Evolutionary conservation across 108 stramenopile species (phyloP).

Genomic region (Schizochytrium sp.): DNA sequence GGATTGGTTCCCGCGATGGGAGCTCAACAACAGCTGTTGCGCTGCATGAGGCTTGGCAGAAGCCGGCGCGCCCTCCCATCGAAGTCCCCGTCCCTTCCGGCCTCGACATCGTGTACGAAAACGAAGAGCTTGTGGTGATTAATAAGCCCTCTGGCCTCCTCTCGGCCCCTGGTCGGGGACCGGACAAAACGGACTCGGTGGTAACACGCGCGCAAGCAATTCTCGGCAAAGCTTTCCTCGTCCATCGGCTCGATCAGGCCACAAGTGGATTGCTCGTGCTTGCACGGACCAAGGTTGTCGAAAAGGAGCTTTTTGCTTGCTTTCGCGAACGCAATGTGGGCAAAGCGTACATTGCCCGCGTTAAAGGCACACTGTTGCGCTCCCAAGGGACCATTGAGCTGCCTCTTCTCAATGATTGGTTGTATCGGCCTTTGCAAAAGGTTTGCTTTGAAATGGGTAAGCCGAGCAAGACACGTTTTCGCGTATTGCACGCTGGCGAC

Average conservation of each 20-base stretch:
- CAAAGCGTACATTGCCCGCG: background rate
- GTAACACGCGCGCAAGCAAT: background rate
- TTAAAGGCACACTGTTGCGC: background rate
- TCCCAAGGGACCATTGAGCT: background rate
- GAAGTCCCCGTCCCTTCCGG: background rate
- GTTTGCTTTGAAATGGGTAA: background rate
- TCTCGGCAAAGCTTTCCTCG: background rate
- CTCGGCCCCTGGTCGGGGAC: constrained; percentile 54
- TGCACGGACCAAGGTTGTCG: background rate
- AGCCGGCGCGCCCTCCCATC: background rate
- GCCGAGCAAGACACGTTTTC: background rate
- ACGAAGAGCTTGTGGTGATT: constrained; percentile 59
- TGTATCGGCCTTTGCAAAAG: background rate
- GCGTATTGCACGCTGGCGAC: background rate
- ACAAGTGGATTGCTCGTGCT: background rate
- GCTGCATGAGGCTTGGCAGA: background rate
- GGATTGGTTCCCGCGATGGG: too few species aligned
- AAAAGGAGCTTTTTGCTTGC: background rate
- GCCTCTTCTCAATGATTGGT: background rate
- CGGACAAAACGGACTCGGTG: background rate
- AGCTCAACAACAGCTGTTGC: too few species aligned
- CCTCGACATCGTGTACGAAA: constrained; percentile 41
- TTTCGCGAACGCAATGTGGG: background rate
- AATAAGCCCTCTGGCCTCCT: constrained; percentile 62
- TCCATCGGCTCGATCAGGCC: background rate